A percentile compares a stretch with the other conserved stretches of the same genome.
phyloP scores from a whole-genome alignment of 2,329 filamentous ascomycete genomes.

The Cyphellophora attinorum region DNA sequence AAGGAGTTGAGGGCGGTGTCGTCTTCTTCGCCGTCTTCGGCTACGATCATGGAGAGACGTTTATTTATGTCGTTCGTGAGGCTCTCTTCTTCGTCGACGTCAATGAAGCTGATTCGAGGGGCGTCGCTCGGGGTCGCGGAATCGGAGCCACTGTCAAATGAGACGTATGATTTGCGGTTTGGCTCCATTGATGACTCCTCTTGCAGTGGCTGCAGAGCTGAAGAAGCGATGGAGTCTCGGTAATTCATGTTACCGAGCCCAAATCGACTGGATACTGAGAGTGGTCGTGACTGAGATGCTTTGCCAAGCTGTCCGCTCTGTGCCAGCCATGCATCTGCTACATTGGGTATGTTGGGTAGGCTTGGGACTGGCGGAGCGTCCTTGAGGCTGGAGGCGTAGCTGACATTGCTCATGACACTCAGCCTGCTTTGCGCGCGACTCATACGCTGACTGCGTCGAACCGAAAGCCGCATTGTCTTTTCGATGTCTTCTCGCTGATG shows the following conservation, averaged over 20 bases:
- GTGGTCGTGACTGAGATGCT: conserved; percentile 38
- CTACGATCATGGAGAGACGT: conserved; percentile 70
- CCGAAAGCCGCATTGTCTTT: conserved; percentile 84
- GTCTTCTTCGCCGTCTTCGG: conserved; percentile 82
- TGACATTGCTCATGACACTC: conserved; percentile 87
- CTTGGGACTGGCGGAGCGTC: conserved; percentile 92
- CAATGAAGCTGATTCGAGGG: conserved; percentile 71
- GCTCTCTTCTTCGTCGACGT: conserved; percentile 54
- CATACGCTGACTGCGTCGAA: conserved; percentile 78
- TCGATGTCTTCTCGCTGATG: conserved; percentile 92
- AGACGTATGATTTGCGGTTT: conserved; percentile 94
- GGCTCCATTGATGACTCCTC: conserved; percentile 82
- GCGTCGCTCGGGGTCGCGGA: conserved; percentile 61
- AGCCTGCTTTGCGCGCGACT: conserved; percentile 89
- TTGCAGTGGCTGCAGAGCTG: conserved; percentile 77
- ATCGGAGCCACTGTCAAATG: conserved; percentile 51
- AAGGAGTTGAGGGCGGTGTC: conserved; percentile 87
- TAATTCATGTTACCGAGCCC: conserved; percentile 54
- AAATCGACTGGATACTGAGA: conserved; percentile 45
- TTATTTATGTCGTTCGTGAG: conserved; percentile 60
- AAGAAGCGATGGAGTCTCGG: conserved; percentile 81
- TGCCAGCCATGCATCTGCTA: conserved; percentile 81
- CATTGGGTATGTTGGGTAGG: conserved; percentile 40
- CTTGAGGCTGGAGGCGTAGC: conserved; percentile 81
- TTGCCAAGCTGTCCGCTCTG: conserved; percentile 43